Conservation (phyloP, 305 asterid genomes). For the Salvia sclarea region DNA sequence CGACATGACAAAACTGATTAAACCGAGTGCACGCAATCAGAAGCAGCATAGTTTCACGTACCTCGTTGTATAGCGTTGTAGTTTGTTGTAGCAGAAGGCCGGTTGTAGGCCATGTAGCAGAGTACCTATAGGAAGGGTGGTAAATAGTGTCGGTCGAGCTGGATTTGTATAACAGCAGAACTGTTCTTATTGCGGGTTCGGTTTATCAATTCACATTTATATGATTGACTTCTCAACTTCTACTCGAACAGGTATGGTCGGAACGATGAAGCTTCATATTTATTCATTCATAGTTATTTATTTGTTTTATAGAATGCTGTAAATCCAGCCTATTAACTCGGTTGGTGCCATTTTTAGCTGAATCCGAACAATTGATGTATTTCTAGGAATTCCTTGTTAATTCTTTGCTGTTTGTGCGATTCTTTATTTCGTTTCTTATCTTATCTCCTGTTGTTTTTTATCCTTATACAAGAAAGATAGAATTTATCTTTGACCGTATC, state of each 20-base stretch:
- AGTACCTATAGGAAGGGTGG: conserved; percentile 36
- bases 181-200: conserved; percentile 18
- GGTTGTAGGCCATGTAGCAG: conserved; percentile 29
- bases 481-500: not conserved
- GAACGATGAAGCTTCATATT: conserved; percentile 2
- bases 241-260: not conserved
- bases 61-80: conserved; percentile 39
- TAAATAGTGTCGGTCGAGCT: conserved; percentile 35
- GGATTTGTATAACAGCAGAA: conserved; percentile 28
- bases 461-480: not conserved
- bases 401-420: not conserved
- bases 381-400: not conserved
- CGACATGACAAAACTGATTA: conserved; percentile 37
- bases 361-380: conserved; percentile 1
- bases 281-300: conserved; percentile 16
- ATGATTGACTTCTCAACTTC: not conserved
- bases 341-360: conserved; percentile 11
- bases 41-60: conserved; percentile 24
- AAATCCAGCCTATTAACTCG: conserved; percentile 10
- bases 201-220: conserved; percentile 26
- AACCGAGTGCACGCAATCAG: conserved; percentile 20
- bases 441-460: not conserved
- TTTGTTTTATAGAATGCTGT: not conserved
- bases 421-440: not conserved
- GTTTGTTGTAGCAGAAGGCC: conserved; percentile 40